These are phyloP conservation scores for Platanthera guangdongensis DNA, from an alignment of 106 monocot species.

Conservation along the genomic window DNA sequence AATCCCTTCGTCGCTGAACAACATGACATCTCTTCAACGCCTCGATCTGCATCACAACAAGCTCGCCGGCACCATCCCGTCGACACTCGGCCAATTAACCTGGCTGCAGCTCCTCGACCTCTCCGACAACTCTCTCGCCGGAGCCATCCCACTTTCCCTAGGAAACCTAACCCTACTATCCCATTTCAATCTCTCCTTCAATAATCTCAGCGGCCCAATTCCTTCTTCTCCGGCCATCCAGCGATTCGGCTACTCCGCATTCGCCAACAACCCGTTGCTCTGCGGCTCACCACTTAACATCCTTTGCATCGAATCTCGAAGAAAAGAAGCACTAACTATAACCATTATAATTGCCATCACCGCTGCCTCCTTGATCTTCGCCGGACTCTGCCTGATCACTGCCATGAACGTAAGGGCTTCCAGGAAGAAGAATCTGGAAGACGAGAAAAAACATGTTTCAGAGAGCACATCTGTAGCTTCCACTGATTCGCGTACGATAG, in stretches of 20 bases:
- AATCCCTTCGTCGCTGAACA: constrained; percentile 58
- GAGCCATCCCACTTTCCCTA: constrained; percentile 46
- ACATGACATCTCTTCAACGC: constrained; percentile 53
- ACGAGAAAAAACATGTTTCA: constrained; percentile 47
- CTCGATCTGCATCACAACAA: constrained; percentile 71
- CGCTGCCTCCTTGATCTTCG: constrained; percentile 58
- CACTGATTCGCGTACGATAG: constrained; percentile 37
- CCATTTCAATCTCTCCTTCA: constrained; percentile 79
- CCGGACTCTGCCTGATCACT: constrained; percentile 64
- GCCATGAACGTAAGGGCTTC: constrained; percentile 53
- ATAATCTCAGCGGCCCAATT: constrained; percentile 69
- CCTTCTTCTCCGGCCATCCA: constrained; percentile 40
- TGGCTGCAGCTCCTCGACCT: constrained; percentile 52
- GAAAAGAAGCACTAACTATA: constrained; percentile 29
- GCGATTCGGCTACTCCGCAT: constrained; percentile 45
- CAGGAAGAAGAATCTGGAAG: constrained; percentile 28
- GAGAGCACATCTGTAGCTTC: constrained; percentile 52
- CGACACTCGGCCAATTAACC: constrained; percentile 39
- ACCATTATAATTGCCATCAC: constrained; percentile 67
- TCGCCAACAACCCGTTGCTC: constrained; percentile 60
- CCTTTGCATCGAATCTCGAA: constrained; percentile 22
- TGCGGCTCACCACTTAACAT: constrained; percentile 66
- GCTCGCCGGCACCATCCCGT: constrained; percentile 56
- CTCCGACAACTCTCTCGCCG: constrained; percentile 61
- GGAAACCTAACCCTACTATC: constrained; percentile 38